phyloP scores from a whole-genome alignment of 2,329 filamentous ascomycete species.

The Trichoderma simmonsii region DNA sequence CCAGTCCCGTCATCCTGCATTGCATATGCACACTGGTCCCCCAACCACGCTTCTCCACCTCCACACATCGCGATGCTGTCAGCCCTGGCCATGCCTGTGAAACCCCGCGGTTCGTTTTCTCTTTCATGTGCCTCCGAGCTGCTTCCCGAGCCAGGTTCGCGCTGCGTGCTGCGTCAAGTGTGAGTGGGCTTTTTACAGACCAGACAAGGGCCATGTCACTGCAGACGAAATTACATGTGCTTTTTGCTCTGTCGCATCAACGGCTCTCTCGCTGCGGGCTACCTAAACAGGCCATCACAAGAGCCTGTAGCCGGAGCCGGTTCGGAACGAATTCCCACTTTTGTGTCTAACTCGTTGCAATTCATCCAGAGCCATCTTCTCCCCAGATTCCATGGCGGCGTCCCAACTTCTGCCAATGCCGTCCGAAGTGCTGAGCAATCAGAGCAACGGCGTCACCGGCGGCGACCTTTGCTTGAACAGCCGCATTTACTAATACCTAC shows the following conservation, averaged over 20 bases:
- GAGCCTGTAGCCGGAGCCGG: background rate
- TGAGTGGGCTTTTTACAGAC: background rate
- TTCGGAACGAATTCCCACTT: background rate
- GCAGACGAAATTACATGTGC: background rate
- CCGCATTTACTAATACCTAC: background rate
- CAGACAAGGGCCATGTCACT: background rate
- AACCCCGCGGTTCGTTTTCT: background rate
- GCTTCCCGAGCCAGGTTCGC: background rate
- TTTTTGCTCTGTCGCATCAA: background rate
- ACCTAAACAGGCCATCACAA: background rate
- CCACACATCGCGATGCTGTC: slow-evolving; percentile 1
- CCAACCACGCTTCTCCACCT: slow-evolving; percentile 1
- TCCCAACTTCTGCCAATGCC: background rate
- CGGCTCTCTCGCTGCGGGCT: background rate
- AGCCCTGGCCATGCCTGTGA: slow-evolving; percentile 1
- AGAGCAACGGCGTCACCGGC: background rate
- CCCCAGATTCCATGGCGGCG: background rate
- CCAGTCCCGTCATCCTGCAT: slow-evolving; percentile 3
- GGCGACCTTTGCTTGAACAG: background rate
- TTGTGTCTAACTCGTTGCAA: background rate
- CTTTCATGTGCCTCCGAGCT: slow-evolving; percentile 1
- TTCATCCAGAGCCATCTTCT: background rate
- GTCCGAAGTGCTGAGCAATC: background rate
- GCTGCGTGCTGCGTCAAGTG: background rate
- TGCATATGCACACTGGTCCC: background rate